A percentile compares a stretch with the other conserved stretches of the same genome.
Evolutionary conservation across 2,329 filamentous ascomycete genomes (phyloP).

Genomic region (Triangularia setosa): DNA sequence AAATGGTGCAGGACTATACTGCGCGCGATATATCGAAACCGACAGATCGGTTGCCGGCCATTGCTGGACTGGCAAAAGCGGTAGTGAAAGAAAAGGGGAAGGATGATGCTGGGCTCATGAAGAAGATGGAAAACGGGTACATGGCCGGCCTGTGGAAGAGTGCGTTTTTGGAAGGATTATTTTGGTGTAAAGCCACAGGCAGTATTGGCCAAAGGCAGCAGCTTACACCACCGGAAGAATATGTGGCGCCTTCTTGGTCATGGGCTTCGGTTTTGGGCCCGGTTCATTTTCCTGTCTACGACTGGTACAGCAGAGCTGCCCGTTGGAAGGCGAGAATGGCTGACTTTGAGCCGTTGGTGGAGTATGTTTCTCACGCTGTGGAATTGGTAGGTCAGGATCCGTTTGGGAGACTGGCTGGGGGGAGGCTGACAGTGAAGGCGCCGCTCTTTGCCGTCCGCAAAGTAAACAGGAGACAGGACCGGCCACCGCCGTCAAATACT

Average conservation of each 20-base stretch:
- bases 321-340: slow-evolving; percentile 19
- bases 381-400: neutral
- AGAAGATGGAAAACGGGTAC: slow-evolving; percentile 15
- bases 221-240: neutral
- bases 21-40: slow-evolving; percentile 23
- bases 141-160: slow-evolving; percentile 27
- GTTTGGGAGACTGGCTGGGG: slow-evolving; percentile 7
- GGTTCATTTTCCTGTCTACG: slow-evolving; percentile 21
- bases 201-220: neutral
- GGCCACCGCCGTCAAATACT: neutral
- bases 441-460: slow-evolving; percentile 10
- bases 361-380: slow-evolving; percentile 9
- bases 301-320: slow-evolving; percentile 19
- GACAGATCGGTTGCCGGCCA: slow-evolving; percentile 27
- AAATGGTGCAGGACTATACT: slow-evolving; percentile 25
- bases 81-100: slow-evolving; percentile 10
- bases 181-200: slow-evolving; percentile 15
- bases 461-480: neutral
- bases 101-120: neutral
- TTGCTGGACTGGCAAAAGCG: slow-evolving; percentile 27
- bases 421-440: slow-evolving; percentile 7
- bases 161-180: slow-evolving; percentile 19
- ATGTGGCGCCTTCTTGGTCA: slow-evolving; percentile 26
- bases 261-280: slow-evolving; percentile 24
- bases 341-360: slow-evolving; percentile 21